A percentile compares a stretch with the other conserved stretches of the same genome.
Conservation (phyloP, 192 early-diverging fungal genomes). For the Funneliformis mosseae region DNA sequence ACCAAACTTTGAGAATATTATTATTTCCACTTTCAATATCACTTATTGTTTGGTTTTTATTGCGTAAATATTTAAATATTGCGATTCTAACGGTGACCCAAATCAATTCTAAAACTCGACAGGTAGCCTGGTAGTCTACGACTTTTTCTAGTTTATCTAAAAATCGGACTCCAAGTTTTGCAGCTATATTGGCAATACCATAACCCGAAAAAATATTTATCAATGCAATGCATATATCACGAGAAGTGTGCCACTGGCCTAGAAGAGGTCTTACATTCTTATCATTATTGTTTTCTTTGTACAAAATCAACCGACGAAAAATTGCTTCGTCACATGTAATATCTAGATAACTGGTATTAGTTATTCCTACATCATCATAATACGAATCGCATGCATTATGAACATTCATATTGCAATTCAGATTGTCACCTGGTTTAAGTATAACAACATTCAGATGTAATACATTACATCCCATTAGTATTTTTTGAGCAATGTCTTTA, state of each 20-base stretch:
- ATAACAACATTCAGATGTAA: not conserved
- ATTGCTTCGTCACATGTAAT: slow-evolving; percentile 7
- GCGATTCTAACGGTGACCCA: not conserved
- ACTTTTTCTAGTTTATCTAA: slow-evolving; percentile 11
- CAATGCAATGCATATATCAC: not conserved
- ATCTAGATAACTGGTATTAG: not conserved
- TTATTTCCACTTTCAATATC: not conserved
- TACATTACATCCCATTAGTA: not conserved
- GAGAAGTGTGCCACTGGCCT: slow-evolving; percentile 12
- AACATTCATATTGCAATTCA: not conserved
- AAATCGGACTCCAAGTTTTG: not conserved
- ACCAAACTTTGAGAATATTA: slow-evolving; percentile 15
- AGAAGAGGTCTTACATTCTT: slow-evolving; percentile 2
- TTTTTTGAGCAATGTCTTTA: not conserved
- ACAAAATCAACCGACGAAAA: slow-evolving; percentile 6
- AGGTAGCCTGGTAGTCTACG: not conserved
- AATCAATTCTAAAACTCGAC: not conserved
- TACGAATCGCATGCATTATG: slow-evolving; percentile 14
- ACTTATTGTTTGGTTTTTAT: not conserved
- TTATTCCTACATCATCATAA: slow-evolving; percentile 1
- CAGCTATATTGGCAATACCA: not conserved
- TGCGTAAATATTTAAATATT: not conserved
- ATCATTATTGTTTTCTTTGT: slow-evolving; percentile 16
- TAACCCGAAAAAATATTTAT: slow-evolving; percentile 20
- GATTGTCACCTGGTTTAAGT: slow-evolving; percentile 10